Evolutionary conservation across 1,284 basidiomycete species (phyloP), one percentile per base, ranked within the genome.

Genomic region (Trichosporon sp.): DNA sequence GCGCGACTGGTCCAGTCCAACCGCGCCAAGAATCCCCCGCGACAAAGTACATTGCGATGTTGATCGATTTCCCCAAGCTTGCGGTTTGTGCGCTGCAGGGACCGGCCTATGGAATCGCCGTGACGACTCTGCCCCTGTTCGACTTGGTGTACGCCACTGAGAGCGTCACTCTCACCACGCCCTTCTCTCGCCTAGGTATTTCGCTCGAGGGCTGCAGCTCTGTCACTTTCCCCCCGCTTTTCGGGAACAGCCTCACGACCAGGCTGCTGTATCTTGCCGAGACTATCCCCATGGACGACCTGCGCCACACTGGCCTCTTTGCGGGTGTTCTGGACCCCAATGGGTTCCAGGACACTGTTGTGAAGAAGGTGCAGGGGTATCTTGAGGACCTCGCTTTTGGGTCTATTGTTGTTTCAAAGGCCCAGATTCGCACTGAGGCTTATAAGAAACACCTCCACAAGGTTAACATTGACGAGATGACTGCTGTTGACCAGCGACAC

Each of bases 61-160:
- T 65, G 19, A 65, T 69, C 56, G 64, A 65, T 52, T 69, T 66
- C 52, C 67, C 67, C 44, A 69, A 65, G 62, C 67, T 69, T 21
- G 52, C 59, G 23, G 62, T 64, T 0, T 66, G 63, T 11, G 62
- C 56, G 9, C 46, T 69, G 2, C 64, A 68, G 27, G 66, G 66
- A 57, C 66, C 66, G 34, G 66, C 66, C 11, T 68, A 65, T 36
- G 66, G 66, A 16, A 64, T 68, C 60, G 33, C 62, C 9, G 66
- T 68, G 19, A 68, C 66, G 14, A 65, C 64, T 6, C 66, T 68
- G 23, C 66, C 66, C 19, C 64, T 64, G 44, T 68, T 65, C 58
- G 66, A 68, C 58, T 62, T 68, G 10, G 62, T 68, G 19, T 68
- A 68, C 64, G 66, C 37, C 23, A 11, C 61, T 21, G 62, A 62